Evolutionary conservation across 768 basidiomycete genomes (phyloP).

Genomic region (Suillus discolor): DNA sequence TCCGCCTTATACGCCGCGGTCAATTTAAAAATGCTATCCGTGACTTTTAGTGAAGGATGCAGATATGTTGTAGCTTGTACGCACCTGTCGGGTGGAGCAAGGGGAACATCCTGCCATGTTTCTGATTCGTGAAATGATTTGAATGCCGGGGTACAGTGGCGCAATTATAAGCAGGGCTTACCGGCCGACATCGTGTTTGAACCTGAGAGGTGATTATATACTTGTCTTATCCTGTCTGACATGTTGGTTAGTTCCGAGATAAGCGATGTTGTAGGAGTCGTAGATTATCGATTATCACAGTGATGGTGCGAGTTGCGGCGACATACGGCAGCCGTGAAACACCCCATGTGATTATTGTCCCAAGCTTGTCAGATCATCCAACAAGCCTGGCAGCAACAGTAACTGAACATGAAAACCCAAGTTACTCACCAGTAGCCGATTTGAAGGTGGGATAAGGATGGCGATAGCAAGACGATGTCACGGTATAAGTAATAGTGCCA

Average conservation of each 20-base stretch:
- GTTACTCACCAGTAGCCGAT: not conserved
- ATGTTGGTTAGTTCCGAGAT: conserved; percentile 34
- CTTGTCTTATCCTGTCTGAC: conserved; percentile 62
- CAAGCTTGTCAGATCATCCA: not conserved
- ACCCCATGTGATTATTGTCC: not conserved
- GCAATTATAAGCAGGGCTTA: conserved; percentile 32
- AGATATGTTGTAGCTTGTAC: conserved; percentile 13
- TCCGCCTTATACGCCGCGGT: conserved; percentile 90
- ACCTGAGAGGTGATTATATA: conserved; percentile 53
- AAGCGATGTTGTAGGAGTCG: not conserved
- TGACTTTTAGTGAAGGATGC: conserved; percentile 13
- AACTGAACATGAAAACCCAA: not conserved
- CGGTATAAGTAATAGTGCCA: not conserved
- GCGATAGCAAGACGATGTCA: not conserved
- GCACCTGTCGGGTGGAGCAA: conserved; percentile 86
- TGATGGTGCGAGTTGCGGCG: not conserved
- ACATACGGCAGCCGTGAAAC: not conserved
- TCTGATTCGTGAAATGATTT: conserved; percentile 44
- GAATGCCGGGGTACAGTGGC: conserved; percentile 6
- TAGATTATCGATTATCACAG: not conserved
- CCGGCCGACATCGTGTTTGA: conserved; percentile 54
- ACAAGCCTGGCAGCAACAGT: not conserved
- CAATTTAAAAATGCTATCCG: conserved; percentile 81
- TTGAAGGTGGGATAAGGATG: not conserved
- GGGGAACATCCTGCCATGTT: conserved; percentile 73